Base-by-base conservation (phyloP, 768 basidiomycete genomes). In the Boletus eberwhitei region DNA sequence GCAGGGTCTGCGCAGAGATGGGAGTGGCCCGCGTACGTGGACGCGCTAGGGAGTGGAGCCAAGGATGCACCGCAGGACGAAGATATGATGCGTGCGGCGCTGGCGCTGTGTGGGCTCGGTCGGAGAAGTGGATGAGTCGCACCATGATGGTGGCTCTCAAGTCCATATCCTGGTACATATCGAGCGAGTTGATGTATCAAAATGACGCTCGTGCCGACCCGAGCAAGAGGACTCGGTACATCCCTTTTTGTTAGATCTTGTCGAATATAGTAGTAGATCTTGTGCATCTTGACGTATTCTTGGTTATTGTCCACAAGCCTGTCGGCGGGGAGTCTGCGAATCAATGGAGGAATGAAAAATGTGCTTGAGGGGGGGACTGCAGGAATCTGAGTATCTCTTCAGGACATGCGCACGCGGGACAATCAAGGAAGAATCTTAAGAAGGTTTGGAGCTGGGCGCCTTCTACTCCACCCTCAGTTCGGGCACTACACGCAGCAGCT, bases 51-150 rank as follows among this genome's bases (percentile, higher is more conserved):
- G 36, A 32, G 35, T 12, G 41, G 48, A 16, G 45, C 22, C 24
- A 64, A 70, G 55, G 56, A 55, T 22, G 53, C 8, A 8, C 58
- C 55, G 64, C 76, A 79, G 42, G 83, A 87, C 65, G 81, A 85
- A 34, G 86, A 86, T 52, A 81, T 82, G 71, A 85, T 88, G 82
- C 80, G 79, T 56, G 87, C 85, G 22, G 87, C 87, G 26, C 71
- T 86, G 38, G 82, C 81, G 40, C 69, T 88, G 19, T 88, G 86
- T 65, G 86, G 86, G 34, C 73, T 78, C 36, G 72, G 77, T 37
- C 66, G 70, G 42, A 50, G 58, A 54, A 50, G 55, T 7, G 60
- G 46, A 34, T 65, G 56, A 65, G 44, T 26, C 11, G 35, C 44
- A n/a, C 37, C 19, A 3, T 35, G n/a, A 24, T 31, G 39, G 38